Evolutionary conservation across 768 basidiomycete genomes (phyloP).

Genomic region (Galerina sulciceps): DNA sequence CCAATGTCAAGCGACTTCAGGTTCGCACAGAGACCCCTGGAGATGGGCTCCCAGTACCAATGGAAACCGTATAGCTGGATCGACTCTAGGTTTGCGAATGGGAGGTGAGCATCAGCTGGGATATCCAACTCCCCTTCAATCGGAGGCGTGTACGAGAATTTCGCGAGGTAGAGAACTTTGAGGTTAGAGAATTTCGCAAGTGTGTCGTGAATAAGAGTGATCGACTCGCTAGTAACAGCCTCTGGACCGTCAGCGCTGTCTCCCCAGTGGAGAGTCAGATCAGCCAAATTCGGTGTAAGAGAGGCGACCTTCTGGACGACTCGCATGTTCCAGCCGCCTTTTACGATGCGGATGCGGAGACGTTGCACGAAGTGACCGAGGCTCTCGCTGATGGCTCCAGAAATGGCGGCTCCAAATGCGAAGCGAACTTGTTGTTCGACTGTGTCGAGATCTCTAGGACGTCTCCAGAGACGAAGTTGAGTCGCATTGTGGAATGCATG

Average conservation of each 20-base stretch:
- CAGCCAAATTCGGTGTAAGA: background rate
- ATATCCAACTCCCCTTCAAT: background rate
- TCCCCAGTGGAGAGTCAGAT: conserved; percentile 11
- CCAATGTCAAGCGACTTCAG: conserved; percentile 9
- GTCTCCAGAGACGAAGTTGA: conserved; percentile 5
- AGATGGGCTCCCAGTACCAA: conserved; percentile 10
- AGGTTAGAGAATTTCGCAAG: conserved; percentile 3
- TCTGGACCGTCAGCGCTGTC: conserved; percentile 4
- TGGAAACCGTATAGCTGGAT: conserved; percentile 6
- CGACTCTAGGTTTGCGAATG: conserved; percentile 2
- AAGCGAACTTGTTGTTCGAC: conserved; percentile 9
- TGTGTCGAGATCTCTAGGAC: conserved; percentile 6
- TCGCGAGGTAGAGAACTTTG: background rate
- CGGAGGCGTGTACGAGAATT: conserved; percentile 5
- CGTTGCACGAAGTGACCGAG: conserved; percentile 4
- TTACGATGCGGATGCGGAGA: conserved; percentile 1
- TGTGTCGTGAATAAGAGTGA: background rate
- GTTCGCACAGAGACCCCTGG: background rate
- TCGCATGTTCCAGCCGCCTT: conserved; percentile 7
- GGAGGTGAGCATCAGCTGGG: conserved; percentile 1
- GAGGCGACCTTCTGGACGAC: conserved; percentile 1
- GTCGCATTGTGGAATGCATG: conserved; percentile 6
- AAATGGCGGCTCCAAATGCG: conserved; percentile 12
- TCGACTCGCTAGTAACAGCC: background rate
- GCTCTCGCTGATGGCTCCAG: conserved; percentile 2